Evolutionary conservation across 495 filamentous ascomycete species (phyloP), one percentile per base, ranked within the genome.

Genomic region (Penicillium turbatum): DNA sequence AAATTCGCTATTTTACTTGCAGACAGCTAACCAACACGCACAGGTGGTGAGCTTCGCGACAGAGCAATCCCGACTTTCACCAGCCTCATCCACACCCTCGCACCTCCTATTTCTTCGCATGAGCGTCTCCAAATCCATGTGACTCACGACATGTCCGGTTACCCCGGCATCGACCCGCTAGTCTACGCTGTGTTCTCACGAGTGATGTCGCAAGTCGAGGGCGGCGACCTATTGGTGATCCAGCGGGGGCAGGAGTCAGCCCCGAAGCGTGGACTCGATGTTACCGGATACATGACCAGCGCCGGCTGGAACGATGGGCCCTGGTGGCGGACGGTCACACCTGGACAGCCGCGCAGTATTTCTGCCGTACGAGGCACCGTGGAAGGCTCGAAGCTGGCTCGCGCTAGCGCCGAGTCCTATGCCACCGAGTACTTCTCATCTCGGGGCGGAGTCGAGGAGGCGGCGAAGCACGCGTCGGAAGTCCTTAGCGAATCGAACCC

Each of bases 171-270:
- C 54, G 92, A 97, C 69, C 91, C 92, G 10, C 81, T 97, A 26
- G 89, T 97, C 63, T 92, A 96, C 70, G 79, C 80, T 30, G 90
- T 93, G 58, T 99, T 99, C 76, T 90, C 88, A 49, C 86, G 91
- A 46, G 92, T 99, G 39, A 99, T 99, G 93, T 79, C 92, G 29
- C 93, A 99, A 71, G 93, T 99, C 48, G 93, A 99, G 72, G 93
- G 93, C 51, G 93, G 93, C 19, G 93, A 97, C 65, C 82, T 99
- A n/a, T 76, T 97, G 32, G 95, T 99, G 53, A 85, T 97, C 62
- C 93, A 97, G 72, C 85, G 90, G 1, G 93, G 93, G 2, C 88
- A 89, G 54, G 89, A 95, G 66, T 90, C 86, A 24, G 82, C 85
- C 5, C 84, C 84, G 9, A 87, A 85, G 48, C 79, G 84, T 8